phyloP scores from a whole-genome alignment of 2,329 filamentous ascomycete genomes.

The Cytospora piceae region DNA sequence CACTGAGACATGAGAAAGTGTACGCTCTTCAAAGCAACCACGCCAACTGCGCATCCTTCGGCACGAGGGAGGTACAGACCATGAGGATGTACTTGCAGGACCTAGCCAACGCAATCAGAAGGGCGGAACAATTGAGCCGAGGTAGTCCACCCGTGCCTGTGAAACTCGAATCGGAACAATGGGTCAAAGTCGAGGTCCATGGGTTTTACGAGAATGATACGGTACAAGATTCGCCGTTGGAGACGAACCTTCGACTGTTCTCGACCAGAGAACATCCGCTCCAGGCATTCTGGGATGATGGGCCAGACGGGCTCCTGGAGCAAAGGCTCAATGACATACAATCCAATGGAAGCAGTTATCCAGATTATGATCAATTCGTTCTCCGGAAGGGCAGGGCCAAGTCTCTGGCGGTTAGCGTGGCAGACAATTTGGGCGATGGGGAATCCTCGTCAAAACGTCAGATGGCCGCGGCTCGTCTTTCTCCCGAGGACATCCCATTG shows the following conservation, averaged over 20 bases:
- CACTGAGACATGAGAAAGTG: slow-evolving; percentile 51
- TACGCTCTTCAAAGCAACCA: slow-evolving; percentile 55
- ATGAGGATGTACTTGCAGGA: slow-evolving; percentile 43
- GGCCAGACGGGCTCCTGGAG: slow-evolving; percentile 2
- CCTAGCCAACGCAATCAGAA: slow-evolving; percentile 38
- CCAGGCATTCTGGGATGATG: slow-evolving; percentile 8
- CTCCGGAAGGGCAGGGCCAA: background rate
- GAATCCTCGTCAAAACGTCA: background rate
- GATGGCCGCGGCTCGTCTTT: background rate
- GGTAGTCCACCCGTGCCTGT: slow-evolving; percentile 43
- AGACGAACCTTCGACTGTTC: background rate
- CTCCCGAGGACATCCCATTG: too few species aligned
- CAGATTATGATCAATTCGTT: slow-evolving; percentile 3
- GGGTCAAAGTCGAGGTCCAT: slow-evolving; percentile 56
- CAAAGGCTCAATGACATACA: slow-evolving; percentile 3
- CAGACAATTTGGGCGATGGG: background rate
- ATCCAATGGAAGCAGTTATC: background rate
- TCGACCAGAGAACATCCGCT: slow-evolving; percentile 10
- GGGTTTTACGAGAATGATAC: slow-evolving; percentile 61
- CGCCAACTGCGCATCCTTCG: slow-evolving; percentile 55
- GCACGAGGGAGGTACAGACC: slow-evolving; percentile 49
- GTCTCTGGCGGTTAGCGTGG: background rate
- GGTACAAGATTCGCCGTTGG: slow-evolving; percentile 29
- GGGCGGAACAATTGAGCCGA: slow-evolving; percentile 38
- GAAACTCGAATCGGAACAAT: slow-evolving; percentile 48